phyloP scores from a whole-genome alignment of 2,329 filamentous ascomycete species.

The Calonectria pseudoreteaudii region DNA sequence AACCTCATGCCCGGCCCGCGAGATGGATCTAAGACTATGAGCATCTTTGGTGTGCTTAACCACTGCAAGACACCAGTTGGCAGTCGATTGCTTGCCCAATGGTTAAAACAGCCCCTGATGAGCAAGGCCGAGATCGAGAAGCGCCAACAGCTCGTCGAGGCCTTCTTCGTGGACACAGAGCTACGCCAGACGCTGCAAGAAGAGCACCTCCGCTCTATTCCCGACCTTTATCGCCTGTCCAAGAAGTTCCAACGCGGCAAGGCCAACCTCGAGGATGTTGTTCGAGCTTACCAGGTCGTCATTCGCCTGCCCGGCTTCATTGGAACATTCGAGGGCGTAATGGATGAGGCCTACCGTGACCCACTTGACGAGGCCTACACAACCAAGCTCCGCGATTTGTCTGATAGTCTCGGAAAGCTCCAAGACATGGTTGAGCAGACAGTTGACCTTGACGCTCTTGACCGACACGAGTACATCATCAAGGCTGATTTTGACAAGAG shows the following conservation, averaged over 20 bases:
- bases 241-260: constrained; percentile 95
- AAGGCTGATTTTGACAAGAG: constrained; percentile 97
- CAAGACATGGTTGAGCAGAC: constrained; percentile 99
- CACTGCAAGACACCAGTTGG: constrained; percentile 98
- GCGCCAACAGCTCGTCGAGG: constrained; percentile 93
- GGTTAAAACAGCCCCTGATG: constrained; percentile 98
- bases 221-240: constrained; percentile 91
- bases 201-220: constrained; percentile 91
- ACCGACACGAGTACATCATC: constrained; percentile 98
- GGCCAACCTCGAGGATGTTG: constrained; percentile 94
- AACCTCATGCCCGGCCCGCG: constrained; percentile 97
- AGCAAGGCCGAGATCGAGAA: constrained; percentile 88
- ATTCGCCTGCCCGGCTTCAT: constrained; percentile 93
- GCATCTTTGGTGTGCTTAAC: constrained; percentile 91
- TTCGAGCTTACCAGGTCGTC: constrained; percentile 92
- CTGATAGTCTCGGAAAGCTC: constrained; percentile 83
- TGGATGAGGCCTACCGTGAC: constrained; percentile 93
- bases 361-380: constrained; percentile 91
- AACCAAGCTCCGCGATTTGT: constrained; percentile 80
- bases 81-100: constrained; percentile 89
- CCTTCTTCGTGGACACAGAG: constrained; percentile 93
- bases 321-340: constrained; percentile 88
- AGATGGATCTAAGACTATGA: constrained; percentile 98
- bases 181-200: constrained; percentile 96
- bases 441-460: constrained; percentile 92